Conservation (phyloP, 2,329 filamentous ascomycete genomes). For the Fusarium agapanthi region DNA sequence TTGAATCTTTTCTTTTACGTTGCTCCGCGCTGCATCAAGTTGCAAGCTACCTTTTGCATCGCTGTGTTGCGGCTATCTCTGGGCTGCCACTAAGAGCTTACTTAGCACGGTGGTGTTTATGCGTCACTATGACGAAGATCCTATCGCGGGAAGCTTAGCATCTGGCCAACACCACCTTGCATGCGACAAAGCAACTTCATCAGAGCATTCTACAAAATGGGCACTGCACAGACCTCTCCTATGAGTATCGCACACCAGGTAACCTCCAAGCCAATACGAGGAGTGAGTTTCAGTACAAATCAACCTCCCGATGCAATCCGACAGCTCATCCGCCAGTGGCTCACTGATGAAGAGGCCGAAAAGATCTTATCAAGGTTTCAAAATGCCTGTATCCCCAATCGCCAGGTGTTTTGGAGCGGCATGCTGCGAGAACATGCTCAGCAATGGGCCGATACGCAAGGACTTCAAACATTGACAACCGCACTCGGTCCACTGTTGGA, state of each 20-base stretch:
- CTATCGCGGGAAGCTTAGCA: accelerated
- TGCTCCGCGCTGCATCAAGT: too few species aligned
- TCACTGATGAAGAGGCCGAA: not conserved
- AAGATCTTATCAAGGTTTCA: not conserved
- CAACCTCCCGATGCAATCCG: not conserved
- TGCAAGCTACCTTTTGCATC: accelerated
- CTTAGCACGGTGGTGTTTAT: accelerated
- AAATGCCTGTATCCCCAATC: not conserved
- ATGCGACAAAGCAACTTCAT: accelerated
- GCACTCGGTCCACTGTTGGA: conserved; percentile 23
- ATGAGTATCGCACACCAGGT: too few species aligned
- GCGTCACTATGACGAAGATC: not conserved
- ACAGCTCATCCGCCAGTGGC: not conserved
- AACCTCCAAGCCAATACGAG: not conserved
- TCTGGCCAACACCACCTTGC: accelerated
- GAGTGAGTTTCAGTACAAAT: not conserved
- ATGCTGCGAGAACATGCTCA: conserved; percentile 12
- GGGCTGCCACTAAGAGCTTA: too few species aligned
- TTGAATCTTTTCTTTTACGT: not conserved
- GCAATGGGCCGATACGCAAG: conserved; percentile 25
- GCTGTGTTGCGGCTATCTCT: accelerated
- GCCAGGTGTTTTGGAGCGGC: conserved; percentile 33
- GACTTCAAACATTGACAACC: conserved; percentile 23
- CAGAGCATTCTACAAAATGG: not conserved
- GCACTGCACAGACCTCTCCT: accelerated